Conservation (phyloP, 805 yeast genomes). For the Peterozyma xylosa region DNA sequence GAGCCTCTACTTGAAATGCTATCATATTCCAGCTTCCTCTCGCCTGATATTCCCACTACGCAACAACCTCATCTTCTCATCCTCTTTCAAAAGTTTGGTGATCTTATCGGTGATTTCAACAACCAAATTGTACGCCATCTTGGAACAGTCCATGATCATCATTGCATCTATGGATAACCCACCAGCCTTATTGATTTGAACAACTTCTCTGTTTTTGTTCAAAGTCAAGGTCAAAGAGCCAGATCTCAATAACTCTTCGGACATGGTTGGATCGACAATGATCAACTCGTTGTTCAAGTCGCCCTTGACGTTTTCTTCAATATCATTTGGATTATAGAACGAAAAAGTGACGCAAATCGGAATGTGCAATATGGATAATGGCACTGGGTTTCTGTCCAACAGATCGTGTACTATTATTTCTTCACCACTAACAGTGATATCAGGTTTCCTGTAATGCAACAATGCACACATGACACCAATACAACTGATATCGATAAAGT, state of each 20-base stretch:
- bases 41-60: no score
- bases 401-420: slow-evolving; percentile 59
- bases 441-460: slow-evolving; percentile 78
- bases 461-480: slow-evolving; percentile 85
- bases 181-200: slow-evolving; percentile 87
- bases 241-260: slow-evolving; percentile 70
- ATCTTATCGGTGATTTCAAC: slow-evolving; percentile 60
- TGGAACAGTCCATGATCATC: slow-evolving; percentile 59
- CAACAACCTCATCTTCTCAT: no score
- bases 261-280: slow-evolving; percentile 66
- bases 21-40: no score
- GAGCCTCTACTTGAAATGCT: no score
- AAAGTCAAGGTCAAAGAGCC: slow-evolving; percentile 81
- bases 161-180: slow-evolving; percentile 77
- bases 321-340: slow-evolving; percentile 64
- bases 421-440: slow-evolving; percentile 63
- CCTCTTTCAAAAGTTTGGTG: no score
- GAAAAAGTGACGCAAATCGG: slow-evolving; percentile 88
- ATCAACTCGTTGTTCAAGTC: slow-evolving; percentile 51
- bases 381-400: slow-evolving; percentile 81
- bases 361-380: slow-evolving; percentile 76
- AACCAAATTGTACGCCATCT: slow-evolving; percentile 58
- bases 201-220: slow-evolving; percentile 84
- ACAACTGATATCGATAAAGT: slow-evolving; percentile 83
- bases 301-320: slow-evolving; percentile 67